Percentiles rank a stretch among this genome's conserved stretches.
Evolutionary conservation across 805 yeast genomes (phyloP).

Genomic region (Starmera amethionina): DNA sequence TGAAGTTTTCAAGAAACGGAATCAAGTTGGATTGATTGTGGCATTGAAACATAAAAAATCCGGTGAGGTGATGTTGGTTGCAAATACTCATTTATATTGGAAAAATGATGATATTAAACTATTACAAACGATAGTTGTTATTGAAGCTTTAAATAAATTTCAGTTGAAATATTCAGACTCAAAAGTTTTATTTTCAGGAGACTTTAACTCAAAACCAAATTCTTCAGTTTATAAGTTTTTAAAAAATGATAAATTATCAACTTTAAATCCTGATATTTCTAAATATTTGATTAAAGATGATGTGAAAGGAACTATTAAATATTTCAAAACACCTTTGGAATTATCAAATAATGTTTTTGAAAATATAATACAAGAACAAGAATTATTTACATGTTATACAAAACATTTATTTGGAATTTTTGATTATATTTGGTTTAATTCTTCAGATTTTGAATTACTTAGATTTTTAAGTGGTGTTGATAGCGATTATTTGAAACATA

Average conservation of each 20-base stretch:
- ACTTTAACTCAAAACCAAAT: slow-evolving; percentile 41
- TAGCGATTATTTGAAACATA: slow-evolving; percentile 19
- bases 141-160: slow-evolving; percentile 23
- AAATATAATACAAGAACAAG: slow-evolving; percentile 10
- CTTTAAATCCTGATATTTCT: slow-evolving; percentile 13
- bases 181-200: slow-evolving; percentile 42
- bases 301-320: not conserved
- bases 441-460: slow-evolving; percentile 26
- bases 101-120: slow-evolving; percentile 44
- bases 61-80: slow-evolving; percentile 30
- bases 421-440: slow-evolving; percentile 49
- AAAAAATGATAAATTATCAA: slow-evolving; percentile 21
- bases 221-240: slow-evolving; percentile 40
- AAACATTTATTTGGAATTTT: slow-evolving; percentile 40
- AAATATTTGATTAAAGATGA: not conserved
- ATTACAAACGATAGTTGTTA: slow-evolving; percentile 39
- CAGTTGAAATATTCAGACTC: slow-evolving; percentile 17
- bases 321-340: slow-evolving; percentile 19
- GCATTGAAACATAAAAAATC: slow-evolving; percentile 35
- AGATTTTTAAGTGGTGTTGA: slow-evolving; percentile 45
- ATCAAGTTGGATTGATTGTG: slow-evolving; percentile 48
- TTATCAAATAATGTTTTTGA: slow-evolving; percentile 21
- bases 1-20: slow-evolving; percentile 31
- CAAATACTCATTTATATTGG: slow-evolving; percentile 61
- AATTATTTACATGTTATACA: slow-evolving; percentile 34